Percentiles rank a stretch among this genome's conserved stretches.
These are phyloP conservation scores for Apodospora peruviana DNA, from an alignment of 495 filamentous ascomycete species.

Conservation along the genomic window DNA sequence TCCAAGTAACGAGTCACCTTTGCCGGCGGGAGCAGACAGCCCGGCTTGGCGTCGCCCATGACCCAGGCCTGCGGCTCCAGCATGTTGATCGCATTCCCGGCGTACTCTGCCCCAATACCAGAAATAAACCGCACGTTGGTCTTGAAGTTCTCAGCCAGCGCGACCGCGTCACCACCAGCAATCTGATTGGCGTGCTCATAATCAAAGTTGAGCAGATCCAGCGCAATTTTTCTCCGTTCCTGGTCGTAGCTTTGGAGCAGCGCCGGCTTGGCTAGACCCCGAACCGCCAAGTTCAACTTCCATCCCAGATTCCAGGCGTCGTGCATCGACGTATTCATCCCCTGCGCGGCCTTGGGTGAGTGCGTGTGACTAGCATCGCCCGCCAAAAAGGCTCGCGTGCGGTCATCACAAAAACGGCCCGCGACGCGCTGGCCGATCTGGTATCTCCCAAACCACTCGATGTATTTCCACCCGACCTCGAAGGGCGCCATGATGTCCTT, in stretches of 20 bases:
- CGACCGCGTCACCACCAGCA: constrained; percentile 49
- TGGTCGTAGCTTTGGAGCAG: constrained; percentile 60
- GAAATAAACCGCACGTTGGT: constrained; percentile 64
- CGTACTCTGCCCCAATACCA: constrained; percentile 60
- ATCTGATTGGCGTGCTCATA: constrained; percentile 55
- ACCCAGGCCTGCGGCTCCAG: constrained; percentile 28
- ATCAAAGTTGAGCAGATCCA: constrained; percentile 66
- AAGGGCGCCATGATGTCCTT: constrained; percentile 60
- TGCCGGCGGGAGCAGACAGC: constrained; percentile 55
- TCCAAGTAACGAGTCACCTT: constrained; percentile 64
- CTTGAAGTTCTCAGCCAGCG: constrained; percentile 56
- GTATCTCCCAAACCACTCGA: constrained; percentile 58
- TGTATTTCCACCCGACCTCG: constrained; percentile 52
- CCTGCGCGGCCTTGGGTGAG: constrained; percentile 69
- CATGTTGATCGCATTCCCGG: constrained; percentile 51
- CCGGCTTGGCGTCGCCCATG: constrained; percentile 46
- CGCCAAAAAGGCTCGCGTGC: constrained; percentile 58
- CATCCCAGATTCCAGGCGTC: constrained; percentile 73
- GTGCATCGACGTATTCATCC: constrained; percentile 76
- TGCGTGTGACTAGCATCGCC: constrained; percentile 75
- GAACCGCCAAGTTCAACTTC: constrained; percentile 62
- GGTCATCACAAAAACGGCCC: constrained; percentile 50
- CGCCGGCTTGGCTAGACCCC: constrained; percentile 46
- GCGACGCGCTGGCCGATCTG: constrained; percentile 63
- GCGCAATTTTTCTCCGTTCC: constrained; percentile 56